Evolutionary conservation across 805 yeast species (phyloP).

Genomic region (Spathaspora passalidarum): DNA sequence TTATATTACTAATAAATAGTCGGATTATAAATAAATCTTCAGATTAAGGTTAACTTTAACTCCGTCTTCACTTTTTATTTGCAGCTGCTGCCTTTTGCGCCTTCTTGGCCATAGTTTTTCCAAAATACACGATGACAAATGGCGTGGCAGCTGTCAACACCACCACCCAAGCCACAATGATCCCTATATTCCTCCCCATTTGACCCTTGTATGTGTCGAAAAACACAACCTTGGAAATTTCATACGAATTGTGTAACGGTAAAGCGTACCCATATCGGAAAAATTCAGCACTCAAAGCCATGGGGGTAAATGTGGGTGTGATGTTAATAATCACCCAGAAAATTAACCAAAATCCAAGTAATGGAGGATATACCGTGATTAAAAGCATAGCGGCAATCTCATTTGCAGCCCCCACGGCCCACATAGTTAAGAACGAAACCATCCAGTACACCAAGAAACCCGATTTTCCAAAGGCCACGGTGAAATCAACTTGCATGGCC

Average conservation of each 20-base stretch:
- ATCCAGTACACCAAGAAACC: slow-evolving; percentile 79
- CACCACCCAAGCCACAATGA: slow-evolving; percentile 59
- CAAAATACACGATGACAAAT: slow-evolving; percentile 42
- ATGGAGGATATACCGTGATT: slow-evolving; percentile 55
- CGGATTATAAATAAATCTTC: not conserved
- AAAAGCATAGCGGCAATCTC: slow-evolving; percentile 58
- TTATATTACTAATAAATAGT: no score
- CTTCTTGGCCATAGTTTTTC: slow-evolving; percentile 26
- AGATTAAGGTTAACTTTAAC: not conserved
- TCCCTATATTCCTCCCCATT: slow-evolving; percentile 58
- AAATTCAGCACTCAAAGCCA: slow-evolving; percentile 54
- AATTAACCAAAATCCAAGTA: slow-evolving; percentile 67
- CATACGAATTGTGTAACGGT: slow-evolving; percentile 67
- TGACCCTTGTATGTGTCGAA: slow-evolving; percentile 54
- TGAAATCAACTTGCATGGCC: slow-evolving; percentile 66
- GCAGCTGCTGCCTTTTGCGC: slow-evolving; percentile 18
- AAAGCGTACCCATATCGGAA: slow-evolving; percentile 63
- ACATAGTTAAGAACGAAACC: slow-evolving; percentile 62
- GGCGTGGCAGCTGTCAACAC: slow-evolving; percentile 45
- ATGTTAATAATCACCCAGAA: slow-evolving; percentile 68
- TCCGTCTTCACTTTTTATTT: not conserved
- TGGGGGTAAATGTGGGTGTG: slow-evolving; percentile 64
- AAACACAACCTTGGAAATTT: slow-evolving; percentile 56
- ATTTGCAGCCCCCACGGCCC: slow-evolving; percentile 74
- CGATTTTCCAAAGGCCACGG: slow-evolving; percentile 56